Conservation (phyloP, 495 filamentous ascomycete genomes). For the Tetracladium setigerum region DNA sequence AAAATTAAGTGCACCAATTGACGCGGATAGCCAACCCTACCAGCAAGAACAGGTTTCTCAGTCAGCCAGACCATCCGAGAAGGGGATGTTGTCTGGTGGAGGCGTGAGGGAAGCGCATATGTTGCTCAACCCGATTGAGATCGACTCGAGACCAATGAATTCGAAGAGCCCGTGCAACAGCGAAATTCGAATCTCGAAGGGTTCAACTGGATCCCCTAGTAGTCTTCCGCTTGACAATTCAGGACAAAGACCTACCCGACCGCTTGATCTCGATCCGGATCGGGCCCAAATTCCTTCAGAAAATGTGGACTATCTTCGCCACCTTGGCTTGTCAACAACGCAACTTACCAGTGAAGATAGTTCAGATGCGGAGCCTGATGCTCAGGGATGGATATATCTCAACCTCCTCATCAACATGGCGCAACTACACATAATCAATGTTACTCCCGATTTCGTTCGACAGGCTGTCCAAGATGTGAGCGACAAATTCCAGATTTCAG, state of each 20-base stretch:
- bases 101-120: constrained; percentile 43
- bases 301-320: constrained; percentile 68
- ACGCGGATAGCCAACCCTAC: constrained; percentile 33
- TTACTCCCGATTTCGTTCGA: constrained; percentile 65
- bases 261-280: constrained; percentile 62
- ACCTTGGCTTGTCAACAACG: constrained; percentile 54
- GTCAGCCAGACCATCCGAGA: constrained; percentile 25
- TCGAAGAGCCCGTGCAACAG: background rate
- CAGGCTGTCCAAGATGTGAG: constrained; percentile 58
- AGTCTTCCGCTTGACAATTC: constrained; percentile 1
- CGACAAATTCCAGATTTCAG: constrained; percentile 61
- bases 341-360: constrained; percentile 24
- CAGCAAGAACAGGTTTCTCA: constrained; percentile 52
- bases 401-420: constrained; percentile 75
- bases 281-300: constrained; percentile 59
- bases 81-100: constrained; percentile 17
- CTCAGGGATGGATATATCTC: constrained; percentile 71
- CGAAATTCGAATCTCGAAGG: background rate
- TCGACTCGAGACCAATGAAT: background rate
- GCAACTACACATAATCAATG: constrained; percentile 70
- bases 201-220: background rate
- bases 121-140: constrained; percentile 20
- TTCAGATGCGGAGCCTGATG: constrained; percentile 40
- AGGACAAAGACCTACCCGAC: constrained; percentile 66
- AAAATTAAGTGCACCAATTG: constrained; percentile 36